Evolutionary conservation across 1,284 basidiomycete genomes (phyloP), one percentile per base, ranked within the genome.

Genomic region (Ceratobasidium sp.): DNA sequence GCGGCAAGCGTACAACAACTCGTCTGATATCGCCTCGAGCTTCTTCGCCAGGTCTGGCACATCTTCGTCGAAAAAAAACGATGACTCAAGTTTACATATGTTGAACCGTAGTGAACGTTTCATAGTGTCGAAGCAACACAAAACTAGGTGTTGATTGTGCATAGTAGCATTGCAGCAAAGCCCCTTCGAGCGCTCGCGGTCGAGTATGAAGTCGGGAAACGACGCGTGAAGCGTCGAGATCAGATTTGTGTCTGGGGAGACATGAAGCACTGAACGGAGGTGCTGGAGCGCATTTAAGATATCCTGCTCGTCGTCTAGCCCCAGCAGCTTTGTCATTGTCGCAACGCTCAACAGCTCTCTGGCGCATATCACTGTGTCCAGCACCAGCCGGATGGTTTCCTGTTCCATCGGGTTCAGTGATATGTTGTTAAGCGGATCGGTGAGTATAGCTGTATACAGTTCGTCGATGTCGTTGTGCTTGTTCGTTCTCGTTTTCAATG

Each of bases 301-400:
- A 22, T 41, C 24, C 24, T 33, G n/a, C n/a, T n/a, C 56, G 17
- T 31, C 9, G 14, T 19, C 19, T 22, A n/a, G 45, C 29, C 33
- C 24, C 22, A 29, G 29, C n/a, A 59, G 22, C 27, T 24, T 53
- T 11, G 67, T 44, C 3, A 72, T 15, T 1, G 41, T 33, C n/a
- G 31, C 56, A 17, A 47, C 24, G 31, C 44, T 60, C 41, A 72
- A 47, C 15, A 56, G 57, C 29, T 72, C 67, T 14, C 47, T 44
- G 3, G 56, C 67, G n/a, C 44, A 51, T 11, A 60, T n/a, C 1
- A 50, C 67, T 1, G 67, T 72, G 41, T 24, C 14, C 15, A 72
- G 57, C 8, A 72, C n/a, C 24, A 11, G 5, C 19, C 41, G 51
- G 19, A 48, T 69, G 9, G 5, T 27, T 14, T 69, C 44, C 14